Percentiles rank a stretch among this genome's conserved stretches.
Evolutionary conservation across 2,329 filamentous ascomycete species (phyloP).

Genomic region (Pseudocercospora fuligena): DNA sequence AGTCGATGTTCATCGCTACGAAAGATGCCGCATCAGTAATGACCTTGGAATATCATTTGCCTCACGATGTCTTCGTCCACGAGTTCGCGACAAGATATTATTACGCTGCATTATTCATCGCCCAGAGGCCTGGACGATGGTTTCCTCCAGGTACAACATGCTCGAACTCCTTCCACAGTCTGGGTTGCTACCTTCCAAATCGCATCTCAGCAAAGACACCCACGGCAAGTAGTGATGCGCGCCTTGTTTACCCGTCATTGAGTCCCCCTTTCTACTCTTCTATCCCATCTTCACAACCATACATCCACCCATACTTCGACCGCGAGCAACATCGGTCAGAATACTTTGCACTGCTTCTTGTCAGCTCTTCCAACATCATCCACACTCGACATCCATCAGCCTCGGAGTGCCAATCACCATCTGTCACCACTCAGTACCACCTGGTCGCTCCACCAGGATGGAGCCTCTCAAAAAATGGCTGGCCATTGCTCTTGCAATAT

Average conservation of each 20-base stretch:
- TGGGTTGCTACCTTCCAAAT: neutral
- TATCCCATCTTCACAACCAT: neutral
- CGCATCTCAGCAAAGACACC: neutral
- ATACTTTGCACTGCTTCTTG: slow-evolving; percentile 1
- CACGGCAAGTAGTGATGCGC: neutral
- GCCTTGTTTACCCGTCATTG: neutral
- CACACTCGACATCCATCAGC: neutral
- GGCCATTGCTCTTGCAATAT: neutral
- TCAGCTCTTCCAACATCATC: neutral
- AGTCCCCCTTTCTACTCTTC: neutral
- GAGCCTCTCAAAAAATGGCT: neutral
- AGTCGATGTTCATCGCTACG: no score
- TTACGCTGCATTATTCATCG: neutral
- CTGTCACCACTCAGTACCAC: neutral
- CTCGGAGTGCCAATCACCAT: neutral
- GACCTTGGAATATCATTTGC: no score
- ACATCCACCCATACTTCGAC: slow-evolving; percentile 1
- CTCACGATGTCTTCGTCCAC: neutral
- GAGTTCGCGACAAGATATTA: neutral
- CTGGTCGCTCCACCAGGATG: neutral
- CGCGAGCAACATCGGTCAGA: slow-evolving; percentile 2
- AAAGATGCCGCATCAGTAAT: no score
- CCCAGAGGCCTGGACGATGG: neutral
- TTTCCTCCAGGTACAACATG: neutral
- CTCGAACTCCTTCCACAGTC: neutral